A percentile compares a stretch with the other conserved stretches of the same genome.
These are phyloP conservation scores for Volutella citrinella DNA, from an alignment of 2,329 filamentous ascomycete species.

Conservation along the genomic window DNA sequence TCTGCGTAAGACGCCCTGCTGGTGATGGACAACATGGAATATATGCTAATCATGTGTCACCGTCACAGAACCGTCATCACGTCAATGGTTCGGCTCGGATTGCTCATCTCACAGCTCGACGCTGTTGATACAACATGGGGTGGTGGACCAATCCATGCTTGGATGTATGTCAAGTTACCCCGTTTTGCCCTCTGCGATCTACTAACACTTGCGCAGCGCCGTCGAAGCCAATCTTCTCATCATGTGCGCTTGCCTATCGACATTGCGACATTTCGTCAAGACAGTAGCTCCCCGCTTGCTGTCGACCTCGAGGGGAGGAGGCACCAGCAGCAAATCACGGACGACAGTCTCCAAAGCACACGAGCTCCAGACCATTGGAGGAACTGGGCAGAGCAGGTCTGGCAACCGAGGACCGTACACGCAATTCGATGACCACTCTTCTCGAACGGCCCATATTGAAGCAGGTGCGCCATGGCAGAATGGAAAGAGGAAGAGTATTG, in stretches of 20 bases:
- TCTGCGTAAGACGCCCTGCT: constrained; percentile 24
- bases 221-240: constrained; percentile 37
- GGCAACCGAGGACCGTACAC: background rate
- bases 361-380: constrained; percentile 1
- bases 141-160: constrained; percentile 22
- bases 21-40: too few relatives aligned
- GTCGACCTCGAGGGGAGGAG: background rate
- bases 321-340: background rate
- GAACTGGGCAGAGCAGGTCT: too few relatives aligned
- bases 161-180: too few relatives aligned
- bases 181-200: too few relatives aligned
- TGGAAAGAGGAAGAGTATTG: background rate
- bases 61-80: constrained; percentile 30
- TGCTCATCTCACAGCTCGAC: constrained; percentile 1
- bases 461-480: background rate
- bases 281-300: constrained; percentile 1
- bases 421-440: background rate
- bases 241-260: constrained; percentile 37
- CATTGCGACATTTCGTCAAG: constrained; percentile 31
- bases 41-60: too few relatives aligned
- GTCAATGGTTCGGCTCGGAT: constrained; percentile 24
- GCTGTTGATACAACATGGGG: constrained; percentile 17
- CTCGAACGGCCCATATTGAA: background rate
- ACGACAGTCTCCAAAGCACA: constrained; percentile 2
- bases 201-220: too few relatives aligned